phyloP scores from a whole-genome alignment of 1,139 yeast species.

The Scheffersomyces parashehatae region DNA sequence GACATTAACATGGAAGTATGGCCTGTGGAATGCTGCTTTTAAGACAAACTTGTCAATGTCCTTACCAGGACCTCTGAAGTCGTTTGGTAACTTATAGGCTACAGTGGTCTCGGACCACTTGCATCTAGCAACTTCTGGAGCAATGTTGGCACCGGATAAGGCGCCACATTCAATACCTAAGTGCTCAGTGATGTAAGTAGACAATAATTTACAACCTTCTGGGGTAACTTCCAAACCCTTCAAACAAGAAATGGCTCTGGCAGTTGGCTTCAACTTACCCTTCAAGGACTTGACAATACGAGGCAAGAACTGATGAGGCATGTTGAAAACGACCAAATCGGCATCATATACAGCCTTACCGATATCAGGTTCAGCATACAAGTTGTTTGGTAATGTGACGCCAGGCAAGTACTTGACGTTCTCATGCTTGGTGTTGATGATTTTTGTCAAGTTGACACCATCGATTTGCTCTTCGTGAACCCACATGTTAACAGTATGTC shows the following conservation, averaged over 20 bases:
- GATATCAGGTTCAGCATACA: conserved; percentile 41
- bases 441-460: conserved; percentile 45
- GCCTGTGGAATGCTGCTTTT: conserved; percentile 48
- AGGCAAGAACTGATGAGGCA: conserved; percentile 51
- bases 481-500: conserved; percentile 47
- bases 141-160: conserved; percentile 50
- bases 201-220: conserved; percentile 45
- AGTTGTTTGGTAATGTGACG: conserved; percentile 43
- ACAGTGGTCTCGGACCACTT: conserved; percentile 54
- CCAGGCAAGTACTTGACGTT: conserved; percentile 49
- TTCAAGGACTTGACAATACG: conserved; percentile 37
- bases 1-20: conserved; percentile 50
- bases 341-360: conserved; percentile 43
- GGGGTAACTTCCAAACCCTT: conserved; percentile 51
- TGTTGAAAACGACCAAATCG: conserved; percentile 47
- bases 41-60: conserved; percentile 44
- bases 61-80: conserved; percentile 41
- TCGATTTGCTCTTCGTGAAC: conserved; percentile 46
- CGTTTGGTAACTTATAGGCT: conserved; percentile 42
- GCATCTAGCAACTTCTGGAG: conserved; percentile 49
- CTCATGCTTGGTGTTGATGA: conserved; percentile 46
- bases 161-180: conserved; percentile 50
- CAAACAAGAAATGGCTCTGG: conserved; percentile 49
- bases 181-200: conserved; percentile 43
- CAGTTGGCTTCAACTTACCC: conserved; percentile 39